Evolutionary conservation across 768 basidiomycete genomes (phyloP).

Genomic region (Boletus vermiculosoides): DNA sequence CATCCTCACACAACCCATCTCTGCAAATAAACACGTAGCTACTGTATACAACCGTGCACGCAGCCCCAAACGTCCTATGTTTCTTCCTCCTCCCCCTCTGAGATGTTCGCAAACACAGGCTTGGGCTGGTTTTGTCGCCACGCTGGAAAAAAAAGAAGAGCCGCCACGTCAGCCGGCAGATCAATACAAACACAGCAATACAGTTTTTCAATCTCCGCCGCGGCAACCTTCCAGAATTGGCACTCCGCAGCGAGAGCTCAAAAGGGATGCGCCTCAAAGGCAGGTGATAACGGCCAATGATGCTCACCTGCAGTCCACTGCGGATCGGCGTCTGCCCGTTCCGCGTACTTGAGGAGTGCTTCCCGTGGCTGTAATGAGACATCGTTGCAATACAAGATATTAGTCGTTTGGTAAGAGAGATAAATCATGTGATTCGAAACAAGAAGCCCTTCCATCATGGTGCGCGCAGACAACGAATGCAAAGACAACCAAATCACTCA

Average conservation of each 20-base stretch:
- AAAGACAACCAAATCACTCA: conserved; percentile 51
- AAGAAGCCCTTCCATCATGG: not conserved
- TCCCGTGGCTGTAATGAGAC: conserved; percentile 76
- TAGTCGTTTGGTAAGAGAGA: conserved; percentile 23
- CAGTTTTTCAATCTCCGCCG: conserved; percentile 30
- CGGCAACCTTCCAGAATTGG: conserved; percentile 29
- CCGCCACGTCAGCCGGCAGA: conserved; percentile 59
- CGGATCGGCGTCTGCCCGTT: conserved; percentile 71
- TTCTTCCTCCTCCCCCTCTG: conserved; percentile 57
- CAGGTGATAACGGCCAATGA: conserved; percentile 9
- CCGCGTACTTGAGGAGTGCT: conserved; percentile 92
- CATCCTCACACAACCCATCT: conserved; percentile 20
- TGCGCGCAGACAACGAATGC: not conserved
- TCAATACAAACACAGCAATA: conserved; percentile 34
- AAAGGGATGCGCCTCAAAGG: conserved; percentile 11
- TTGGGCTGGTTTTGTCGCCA: conserved; percentile 86
- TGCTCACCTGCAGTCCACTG: conserved; percentile 81
- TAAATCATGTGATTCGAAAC: conserved; percentile 15
- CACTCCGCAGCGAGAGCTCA: conserved; percentile 28
- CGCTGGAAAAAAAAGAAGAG: conserved; percentile 59
- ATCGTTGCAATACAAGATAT: conserved; percentile 15
- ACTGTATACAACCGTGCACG: conserved; percentile 2
- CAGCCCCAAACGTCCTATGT: conserved; percentile 42
- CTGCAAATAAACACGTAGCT: conserved; percentile 5
- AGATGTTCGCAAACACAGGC: conserved; percentile 72